Evolutionary conservation across 768 basidiomycete species (phyloP).

Genomic region (Macrocybe gigantea): DNA sequence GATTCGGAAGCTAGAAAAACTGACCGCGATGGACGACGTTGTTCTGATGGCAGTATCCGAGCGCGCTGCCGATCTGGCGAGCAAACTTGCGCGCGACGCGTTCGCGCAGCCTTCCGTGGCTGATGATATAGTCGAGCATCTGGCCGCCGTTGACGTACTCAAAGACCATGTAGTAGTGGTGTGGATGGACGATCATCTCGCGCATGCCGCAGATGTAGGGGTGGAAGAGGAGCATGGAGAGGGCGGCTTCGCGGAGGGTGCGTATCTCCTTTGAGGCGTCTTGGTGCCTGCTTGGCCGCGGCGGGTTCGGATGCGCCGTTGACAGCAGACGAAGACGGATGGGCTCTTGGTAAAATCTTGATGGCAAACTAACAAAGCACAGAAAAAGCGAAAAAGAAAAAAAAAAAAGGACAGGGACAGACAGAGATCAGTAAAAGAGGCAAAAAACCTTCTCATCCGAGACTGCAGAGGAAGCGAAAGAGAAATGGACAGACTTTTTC

Average conservation of each 20-base stretch:
- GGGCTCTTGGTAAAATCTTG: slow-evolving; percentile 91
- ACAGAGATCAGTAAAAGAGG: background rate
- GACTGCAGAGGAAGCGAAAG: slow-evolving; percentile 6
- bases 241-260: slow-evolving; percentile 90
- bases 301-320: slow-evolving; percentile 39
- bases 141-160: slow-evolving; percentile 99
- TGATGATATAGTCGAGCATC: slow-evolving; percentile 99
- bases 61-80: slow-evolving; percentile 90
- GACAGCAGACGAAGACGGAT: slow-evolving; percentile 48
- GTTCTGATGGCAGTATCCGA: slow-evolving; percentile 96
- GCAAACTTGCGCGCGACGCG: slow-evolving; percentile 97
- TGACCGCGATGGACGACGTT: slow-evolving; percentile 92
- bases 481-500: slow-evolving; percentile 70
- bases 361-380: slow-evolving; percentile 72
- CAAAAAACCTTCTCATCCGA: background rate
- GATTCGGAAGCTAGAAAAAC: slow-evolving; percentile 8
- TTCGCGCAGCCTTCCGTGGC: slow-evolving; percentile 92
- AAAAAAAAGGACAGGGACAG: background rate
- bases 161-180: slow-evolving; percentile 99
- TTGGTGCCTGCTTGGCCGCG: slow-evolving; percentile 70
- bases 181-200: slow-evolving; percentile 95
- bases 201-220: slow-evolving; percentile 99
- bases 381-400: no score
- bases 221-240: slow-evolving; percentile 94
- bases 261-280: slow-evolving; percentile 96